Conservation (phyloP, 192 early-diverging fungal genomes). For the Entomortierella beljakovae region DNA sequence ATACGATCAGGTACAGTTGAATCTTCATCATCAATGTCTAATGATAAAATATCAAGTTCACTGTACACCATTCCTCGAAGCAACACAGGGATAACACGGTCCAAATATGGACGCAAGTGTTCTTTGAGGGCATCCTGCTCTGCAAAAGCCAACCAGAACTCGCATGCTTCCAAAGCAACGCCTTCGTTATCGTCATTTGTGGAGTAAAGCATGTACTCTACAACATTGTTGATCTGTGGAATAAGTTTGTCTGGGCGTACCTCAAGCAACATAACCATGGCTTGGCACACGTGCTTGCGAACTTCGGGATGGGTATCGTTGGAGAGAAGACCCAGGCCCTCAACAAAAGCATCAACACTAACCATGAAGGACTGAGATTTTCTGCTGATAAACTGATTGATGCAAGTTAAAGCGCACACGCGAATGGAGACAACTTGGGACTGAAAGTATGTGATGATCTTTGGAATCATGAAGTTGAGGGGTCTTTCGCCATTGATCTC, state of each 20-base stretch:
- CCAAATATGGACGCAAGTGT: conserved; percentile 74
- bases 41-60: conserved; percentile 86
- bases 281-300: conserved; percentile 94
- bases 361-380: conserved; percentile 79
- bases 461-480: conserved; percentile 89
- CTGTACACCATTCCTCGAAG: conserved; percentile 97
- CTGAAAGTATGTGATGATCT: conserved; percentile 88
- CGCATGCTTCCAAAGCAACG: conserved; percentile 97
- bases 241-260: conserved; percentile 85
- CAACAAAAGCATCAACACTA: conserved; percentile 77
- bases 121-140: conserved; percentile 89
- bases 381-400: conserved; percentile 89
- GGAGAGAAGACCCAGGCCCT: conserved; percentile 85
- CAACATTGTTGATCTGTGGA: conserved; percentile 88
- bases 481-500: conserved; percentile 78
- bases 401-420: conserved; percentile 82
- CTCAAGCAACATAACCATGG: conserved; percentile 91
- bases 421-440: conserved; percentile 81
- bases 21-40: conserved; percentile 88
- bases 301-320: conserved; percentile 87
- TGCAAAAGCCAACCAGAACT: conserved; percentile 98
- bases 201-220: conserved; percentile 96
- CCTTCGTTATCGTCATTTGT: conserved; percentile 88
- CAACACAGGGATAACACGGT: conserved; percentile 89
- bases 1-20: conserved; percentile 86